phyloP scores from a whole-genome alignment of 2,329 filamentous ascomycete species.

The Chaetomiaceae sp. region DNA sequence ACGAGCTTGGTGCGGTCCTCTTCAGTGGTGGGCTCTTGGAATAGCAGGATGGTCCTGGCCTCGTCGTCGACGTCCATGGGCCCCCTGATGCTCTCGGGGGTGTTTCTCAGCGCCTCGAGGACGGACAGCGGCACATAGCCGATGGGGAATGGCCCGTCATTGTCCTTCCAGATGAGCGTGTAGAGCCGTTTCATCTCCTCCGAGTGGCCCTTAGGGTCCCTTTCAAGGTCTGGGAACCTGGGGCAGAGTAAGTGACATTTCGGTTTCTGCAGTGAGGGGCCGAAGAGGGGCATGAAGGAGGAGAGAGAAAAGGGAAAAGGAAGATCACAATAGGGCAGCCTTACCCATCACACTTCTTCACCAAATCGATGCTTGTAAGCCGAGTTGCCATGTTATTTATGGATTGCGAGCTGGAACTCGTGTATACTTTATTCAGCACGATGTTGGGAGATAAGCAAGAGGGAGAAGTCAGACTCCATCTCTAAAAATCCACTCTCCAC shows the following conservation, averaged over 20 bases:
- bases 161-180: slow-evolving; percentile 59
- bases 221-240: slow-evolving; percentile 74
- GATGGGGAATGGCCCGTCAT: slow-evolving; percentile 58
- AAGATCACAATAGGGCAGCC: slow-evolving; percentile 19
- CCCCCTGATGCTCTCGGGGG: slow-evolving; percentile 48
- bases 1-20: slow-evolving; percentile 56
- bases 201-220: slow-evolving; percentile 50
- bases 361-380: slow-evolving; percentile 45
- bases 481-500: too few relatives aligned
- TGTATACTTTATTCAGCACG: too few relatives aligned
- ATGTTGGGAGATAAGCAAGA: too few relatives aligned
- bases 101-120: slow-evolving; percentile 42
- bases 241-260: neutral
- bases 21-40: slow-evolving; percentile 50
- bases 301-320: slow-evolving; percentile 17
- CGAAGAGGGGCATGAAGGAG: neutral
- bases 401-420: too few relatives aligned
- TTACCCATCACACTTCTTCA: slow-evolving; percentile 52
- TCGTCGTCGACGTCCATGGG: slow-evolving; percentile 57
- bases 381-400: slow-evolving; percentile 22
- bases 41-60: slow-evolving; percentile 59
- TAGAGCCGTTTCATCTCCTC: slow-evolving; percentile 56
- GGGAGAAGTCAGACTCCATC: too few relatives aligned
- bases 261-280: too few relatives aligned
- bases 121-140: slow-evolving; percentile 55